Conservation (phyloP, 2,329 filamentous ascomycete genomes). For the Pseudogymnoascus sp. region DNA sequence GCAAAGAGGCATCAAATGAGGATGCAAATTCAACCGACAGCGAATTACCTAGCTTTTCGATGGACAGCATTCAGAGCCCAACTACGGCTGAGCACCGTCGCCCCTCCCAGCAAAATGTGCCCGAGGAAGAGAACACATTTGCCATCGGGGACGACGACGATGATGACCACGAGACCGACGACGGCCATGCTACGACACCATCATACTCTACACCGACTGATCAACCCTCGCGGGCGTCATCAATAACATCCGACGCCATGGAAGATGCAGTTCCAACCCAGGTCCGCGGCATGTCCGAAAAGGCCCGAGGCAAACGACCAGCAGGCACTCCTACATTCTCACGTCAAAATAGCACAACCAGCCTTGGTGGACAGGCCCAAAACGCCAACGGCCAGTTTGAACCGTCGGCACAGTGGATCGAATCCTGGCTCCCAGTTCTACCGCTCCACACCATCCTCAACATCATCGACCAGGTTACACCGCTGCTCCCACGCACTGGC, state of each 20-base stretch:
- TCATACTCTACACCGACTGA: slow-evolving; percentile 58
- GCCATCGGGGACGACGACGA: slow-evolving; percentile 80
- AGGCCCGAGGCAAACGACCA: slow-evolving; percentile 92
- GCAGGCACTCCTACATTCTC: slow-evolving; percentile 77
- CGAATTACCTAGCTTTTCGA: slow-evolving; percentile 47
- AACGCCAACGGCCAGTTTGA: slow-evolving; percentile 54
- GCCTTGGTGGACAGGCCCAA: slow-evolving; percentile 39
- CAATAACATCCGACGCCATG: slow-evolving; percentile 49
- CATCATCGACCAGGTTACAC: slow-evolving; percentile 60
- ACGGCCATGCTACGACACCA: slow-evolving; percentile 48
- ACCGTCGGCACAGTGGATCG: slow-evolving; percentile 79
- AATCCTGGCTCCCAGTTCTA: slow-evolving; percentile 86
- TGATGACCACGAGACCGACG: slow-evolving; percentile 45
- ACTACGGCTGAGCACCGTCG: slow-evolving; percentile 45
- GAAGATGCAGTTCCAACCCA: slow-evolving; percentile 80
- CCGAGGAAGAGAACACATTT: slow-evolving; percentile 74
- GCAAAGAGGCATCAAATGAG: slow-evolving; percentile 50
- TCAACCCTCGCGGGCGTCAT: slow-evolving; percentile 58
- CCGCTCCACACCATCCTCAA: slow-evolving; percentile 81
- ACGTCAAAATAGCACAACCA: slow-evolving; percentile 81
- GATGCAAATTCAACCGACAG: slow-evolving; percentile 36
- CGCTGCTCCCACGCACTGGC: slow-evolving; percentile 42
- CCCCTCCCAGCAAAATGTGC: slow-evolving; percentile 56
- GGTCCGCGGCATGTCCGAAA: slow-evolving; percentile 89
- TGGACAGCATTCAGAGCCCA: slow-evolving; percentile 62